Evolutionary conservation across 2,329 filamentous ascomycete genomes (phyloP).

Genomic region (Paraphaeosphaeria sporulosa): DNA sequence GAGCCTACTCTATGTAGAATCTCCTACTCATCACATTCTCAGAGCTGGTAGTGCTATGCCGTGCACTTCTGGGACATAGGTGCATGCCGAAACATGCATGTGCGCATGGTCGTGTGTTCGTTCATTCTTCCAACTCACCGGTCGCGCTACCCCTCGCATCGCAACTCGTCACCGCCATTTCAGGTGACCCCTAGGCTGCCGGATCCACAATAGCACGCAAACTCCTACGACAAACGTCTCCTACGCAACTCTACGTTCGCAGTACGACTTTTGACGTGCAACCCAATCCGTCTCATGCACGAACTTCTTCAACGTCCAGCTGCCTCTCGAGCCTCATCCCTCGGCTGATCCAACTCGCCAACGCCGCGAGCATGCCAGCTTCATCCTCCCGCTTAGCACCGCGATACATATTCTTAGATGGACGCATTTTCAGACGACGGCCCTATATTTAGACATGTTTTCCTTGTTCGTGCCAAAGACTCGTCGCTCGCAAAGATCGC

Average conservation of each 20-base stretch:
- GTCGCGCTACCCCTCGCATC: slow-evolving; percentile 5
- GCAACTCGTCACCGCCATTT: slow-evolving; percentile 1
- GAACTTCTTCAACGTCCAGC: not conserved
- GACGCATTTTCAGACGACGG: not conserved
- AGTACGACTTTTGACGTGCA: not conserved
- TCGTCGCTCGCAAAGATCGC: slow-evolving; percentile 3
- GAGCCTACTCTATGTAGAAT: not conserved
- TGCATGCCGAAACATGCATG: slow-evolving; percentile 1
- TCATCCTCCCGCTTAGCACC: not conserved
- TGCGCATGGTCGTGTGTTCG: not conserved
- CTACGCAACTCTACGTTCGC: not conserved
- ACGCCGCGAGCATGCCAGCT: slow-evolving; percentile 11
- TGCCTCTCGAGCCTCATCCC: not conserved
- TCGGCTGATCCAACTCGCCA: not conserved
- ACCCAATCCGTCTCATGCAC: not conserved
- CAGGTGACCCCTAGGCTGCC: slow-evolving; percentile 4
- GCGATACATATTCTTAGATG: slow-evolving; percentile 1
- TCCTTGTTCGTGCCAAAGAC: slow-evolving; percentile 8
- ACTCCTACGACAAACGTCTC: not conserved
- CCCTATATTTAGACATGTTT: slow-evolving; percentile 1
- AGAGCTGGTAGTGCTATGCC: not conserved
- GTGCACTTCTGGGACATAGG: not conserved
- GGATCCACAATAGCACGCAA: not conserved
- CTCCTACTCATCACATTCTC: not conserved
- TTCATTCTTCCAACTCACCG: not conserved